Evolutionary conservation across 768 basidiomycete species (phyloP), one percentile per base, ranked within the genome.

Genomic region (Coprinopsis marcescibilis): DNA sequence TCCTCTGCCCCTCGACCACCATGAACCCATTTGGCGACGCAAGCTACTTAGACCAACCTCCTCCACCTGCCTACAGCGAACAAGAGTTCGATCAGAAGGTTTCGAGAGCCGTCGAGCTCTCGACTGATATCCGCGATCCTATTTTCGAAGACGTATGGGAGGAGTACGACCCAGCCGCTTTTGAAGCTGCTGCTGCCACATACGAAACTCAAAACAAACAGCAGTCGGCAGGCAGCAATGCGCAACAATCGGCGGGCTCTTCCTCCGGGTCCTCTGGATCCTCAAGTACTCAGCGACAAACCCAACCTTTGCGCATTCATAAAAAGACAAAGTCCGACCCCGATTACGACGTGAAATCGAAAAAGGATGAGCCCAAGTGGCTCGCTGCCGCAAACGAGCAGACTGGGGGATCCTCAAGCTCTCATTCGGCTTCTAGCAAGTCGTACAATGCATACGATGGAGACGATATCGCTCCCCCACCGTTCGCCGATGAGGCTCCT

Each of bases 51-150:
- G 35, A 43, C 43, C 45, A 49, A 45, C 50, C 58, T 12, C 70
- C 73, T 46, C 74, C 74, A 19, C 74, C 73, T 20, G 67, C 72
- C 4, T 75, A 75, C 54, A 64, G 64, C 40, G 72, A 73, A 43
- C 68, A 70, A 53, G 71, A 72, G 51, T 77, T 73, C 38, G 78
- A 84, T 58, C 72, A 65, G 39, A 84, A 81, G 61, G 63, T 74
- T 33, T 57, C 69, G 2, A 61, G 63, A 39, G 71, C 70, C 8
- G 47, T 73, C 15, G 56, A 70, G 24, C 54, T 65, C 39, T 80
- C 76, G 20, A 50, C 68, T n/a, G 41, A 49, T 15, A 55, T 60
- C 15, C 52, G 63, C 57, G 25, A 51, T 36, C 7, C 35, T 7
- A 11, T 7, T 48, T 40, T 12, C 29, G 67, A 69, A 36, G 71